Percentiles rank a stretch among this genome's conserved stretches.
Evolutionary conservation across 2,329 filamentous ascomycete species (phyloP).

Genomic region (Chrysosporium queenslandicum): DNA sequence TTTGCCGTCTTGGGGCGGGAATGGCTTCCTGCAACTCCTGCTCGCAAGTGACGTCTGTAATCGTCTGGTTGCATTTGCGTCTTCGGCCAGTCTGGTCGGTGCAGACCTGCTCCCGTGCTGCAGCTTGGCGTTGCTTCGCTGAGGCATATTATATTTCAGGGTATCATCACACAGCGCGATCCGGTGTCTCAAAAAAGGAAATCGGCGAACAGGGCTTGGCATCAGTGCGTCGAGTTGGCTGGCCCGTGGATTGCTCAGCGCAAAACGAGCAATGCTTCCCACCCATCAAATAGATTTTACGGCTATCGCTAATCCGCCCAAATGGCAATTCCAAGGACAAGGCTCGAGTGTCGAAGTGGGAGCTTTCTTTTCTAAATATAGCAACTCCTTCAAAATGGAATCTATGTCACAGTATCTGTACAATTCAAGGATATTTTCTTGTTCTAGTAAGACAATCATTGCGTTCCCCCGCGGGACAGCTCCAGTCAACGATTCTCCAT

Average conservation of each 20-base stretch:
- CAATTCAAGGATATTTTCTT: constrained; percentile 1
- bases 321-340: background rate
- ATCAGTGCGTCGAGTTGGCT: background rate
- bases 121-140: background rate
- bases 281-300: no score
- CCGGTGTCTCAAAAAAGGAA: background rate
- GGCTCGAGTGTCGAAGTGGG: background rate
- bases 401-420: constrained; percentile 10
- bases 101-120: background rate
- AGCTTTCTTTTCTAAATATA: constrained; percentile 3
- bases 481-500: no score
- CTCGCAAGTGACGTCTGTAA: background rate
- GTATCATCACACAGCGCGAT: background rate
- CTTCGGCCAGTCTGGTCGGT: background rate
- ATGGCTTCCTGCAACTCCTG: background rate
- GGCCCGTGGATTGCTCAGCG: no score
- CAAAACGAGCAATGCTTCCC: no score
- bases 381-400: background rate
- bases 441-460: background rate
- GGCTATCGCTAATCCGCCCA: background rate
- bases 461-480: background rate
- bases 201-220: background rate
- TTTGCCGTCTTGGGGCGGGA: background rate
- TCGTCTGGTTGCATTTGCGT: background rate
- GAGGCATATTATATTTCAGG: background rate